These are phyloP conservation scores for Russula sp. DNA, from an alignment of 768 basidiomycete genomes.

Conservation along the genomic window DNA sequence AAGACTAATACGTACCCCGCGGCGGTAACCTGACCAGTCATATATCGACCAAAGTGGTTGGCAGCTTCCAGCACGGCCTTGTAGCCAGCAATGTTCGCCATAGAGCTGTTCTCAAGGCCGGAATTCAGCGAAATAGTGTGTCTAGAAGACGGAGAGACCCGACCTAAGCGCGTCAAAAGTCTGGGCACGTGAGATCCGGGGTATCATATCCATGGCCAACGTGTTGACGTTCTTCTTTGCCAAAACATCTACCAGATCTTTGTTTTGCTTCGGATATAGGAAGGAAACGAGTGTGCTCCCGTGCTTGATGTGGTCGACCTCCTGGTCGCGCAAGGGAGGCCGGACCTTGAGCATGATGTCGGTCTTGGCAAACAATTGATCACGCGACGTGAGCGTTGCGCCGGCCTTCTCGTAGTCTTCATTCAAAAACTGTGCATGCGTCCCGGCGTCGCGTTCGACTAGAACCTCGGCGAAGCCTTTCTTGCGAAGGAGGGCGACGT, in stretches of 20 bases:
- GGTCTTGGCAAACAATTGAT: slow-evolving; percentile 61
- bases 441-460: slow-evolving; percentile 69
- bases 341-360: slow-evolving; percentile 88
- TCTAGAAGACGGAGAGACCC: slow-evolving; percentile 18
- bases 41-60: slow-evolving; percentile 83
- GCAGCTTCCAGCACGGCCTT: slow-evolving; percentile 90
- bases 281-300: slow-evolving; percentile 82
- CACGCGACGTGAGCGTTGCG: slow-evolving; percentile 68
- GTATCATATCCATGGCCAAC: slow-evolving; percentile 92
- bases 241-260: slow-evolving; percentile 64
- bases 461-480: slow-evolving; percentile 77
- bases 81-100: slow-evolving; percentile 94
- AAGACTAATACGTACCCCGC: slow-evolving; percentile 61
- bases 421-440: slow-evolving; percentile 73
- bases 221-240: slow-evolving; percentile 64
- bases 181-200: slow-evolving; percentile 86
- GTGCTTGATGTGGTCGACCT: slow-evolving; percentile 59
- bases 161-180: slow-evolving; percentile 87
- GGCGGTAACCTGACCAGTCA: slow-evolving; percentile 89
- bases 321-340: slow-evolving; percentile 63
- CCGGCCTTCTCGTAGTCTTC: slow-evolving; percentile 77
- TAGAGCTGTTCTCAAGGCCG: slow-evolving; percentile 53
- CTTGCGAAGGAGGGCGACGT: slow-evolving; percentile 69
- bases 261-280: slow-evolving; percentile 81
- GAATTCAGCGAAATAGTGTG: background rate